Conservation (phyloP, 2,329 filamentous ascomycete species). For the Colletotrichum sp. region DNA sequence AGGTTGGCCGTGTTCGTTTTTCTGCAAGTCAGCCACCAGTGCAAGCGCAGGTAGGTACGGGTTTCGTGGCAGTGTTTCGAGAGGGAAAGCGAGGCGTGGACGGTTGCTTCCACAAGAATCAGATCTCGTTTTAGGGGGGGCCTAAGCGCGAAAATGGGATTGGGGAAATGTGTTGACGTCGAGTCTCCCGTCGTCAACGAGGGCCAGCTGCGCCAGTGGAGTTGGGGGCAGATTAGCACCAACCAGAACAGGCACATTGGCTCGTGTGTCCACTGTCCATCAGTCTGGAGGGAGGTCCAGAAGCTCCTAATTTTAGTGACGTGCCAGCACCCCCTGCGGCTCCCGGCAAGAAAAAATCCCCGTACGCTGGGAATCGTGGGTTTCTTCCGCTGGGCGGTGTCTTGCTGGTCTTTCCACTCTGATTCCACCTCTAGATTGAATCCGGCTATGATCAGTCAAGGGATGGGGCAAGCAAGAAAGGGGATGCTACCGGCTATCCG, state of each 20-base stretch:
- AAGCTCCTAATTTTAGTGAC: slow-evolving; percentile 15
- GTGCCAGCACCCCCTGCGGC: neutral
- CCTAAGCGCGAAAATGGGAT: slow-evolving; percentile 4
- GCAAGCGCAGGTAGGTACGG: neutral
- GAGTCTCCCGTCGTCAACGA: neutral
- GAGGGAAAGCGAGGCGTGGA: neutral
- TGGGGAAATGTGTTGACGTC: slow-evolving; percentile 9
- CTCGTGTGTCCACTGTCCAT: neutral
- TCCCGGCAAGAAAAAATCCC: neutral
- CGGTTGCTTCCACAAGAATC: neutral
- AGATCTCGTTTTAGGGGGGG: slow-evolving; percentile 7
- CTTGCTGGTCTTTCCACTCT: neutral
- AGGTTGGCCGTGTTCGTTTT: neutral
- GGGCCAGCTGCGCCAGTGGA: neutral
- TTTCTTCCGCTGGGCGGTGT: neutral
- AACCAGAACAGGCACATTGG: neutral
- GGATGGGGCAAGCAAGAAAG: neutral
- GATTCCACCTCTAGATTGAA: neutral
- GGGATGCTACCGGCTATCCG: neutral
- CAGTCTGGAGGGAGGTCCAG: neutral
- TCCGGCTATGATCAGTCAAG: neutral
- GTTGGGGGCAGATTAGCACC: neutral
- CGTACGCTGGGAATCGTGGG: neutral
- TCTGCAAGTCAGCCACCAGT: slow-evolving; percentile 4
- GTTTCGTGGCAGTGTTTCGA: slow-evolving; percentile 8